These are phyloP conservation scores for Pholiota microspora DNA, from an alignment of 768 basidiomycete genomes.

Conservation along the genomic window DNA sequence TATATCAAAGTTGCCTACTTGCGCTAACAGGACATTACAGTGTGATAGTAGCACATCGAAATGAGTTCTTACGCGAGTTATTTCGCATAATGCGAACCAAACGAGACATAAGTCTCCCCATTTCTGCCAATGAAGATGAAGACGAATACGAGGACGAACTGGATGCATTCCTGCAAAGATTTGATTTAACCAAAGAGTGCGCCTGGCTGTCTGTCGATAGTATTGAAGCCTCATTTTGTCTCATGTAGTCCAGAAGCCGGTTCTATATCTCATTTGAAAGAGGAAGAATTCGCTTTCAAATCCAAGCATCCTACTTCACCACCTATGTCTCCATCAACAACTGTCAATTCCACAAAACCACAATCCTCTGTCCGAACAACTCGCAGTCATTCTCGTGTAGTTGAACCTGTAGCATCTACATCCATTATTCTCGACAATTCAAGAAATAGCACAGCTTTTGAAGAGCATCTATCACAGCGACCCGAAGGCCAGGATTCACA, in stretches of 20 bases:
- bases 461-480: neutral
- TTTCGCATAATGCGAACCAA: slow-evolving; percentile 60
- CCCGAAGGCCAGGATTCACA: neutral
- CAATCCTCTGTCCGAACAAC: slow-evolving; percentile 14
- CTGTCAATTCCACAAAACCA: neutral
- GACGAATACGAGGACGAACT: slow-evolving; percentile 46
- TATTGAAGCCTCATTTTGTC: neutral
- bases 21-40: slow-evolving; percentile 32
- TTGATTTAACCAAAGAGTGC: slow-evolving; percentile 53
- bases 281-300: slow-evolving; percentile 21
- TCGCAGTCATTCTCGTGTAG: slow-evolving; percentile 16
- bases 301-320: slow-evolving; percentile 1
- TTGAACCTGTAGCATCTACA: slow-evolving; percentile 10
- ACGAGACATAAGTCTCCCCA: slow-evolving; percentile 39
- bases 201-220: slow-evolving; percentile 20
- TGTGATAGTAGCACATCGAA: slow-evolving; percentile 60
- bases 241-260: slow-evolving; percentile 31
- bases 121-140: slow-evolving; percentile 37
- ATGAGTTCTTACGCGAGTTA: slow-evolving; percentile 72
- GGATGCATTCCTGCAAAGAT: slow-evolving; percentile 51
- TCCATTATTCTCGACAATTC: slow-evolving; percentile 2
- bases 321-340: slow-evolving; percentile 1
- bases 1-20: neutral
- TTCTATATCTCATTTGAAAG: slow-evolving; percentile 25
- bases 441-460: neutral